These are phyloP conservation scores for Cucurbita moschata DNA, from an alignment of 306 rosid species.

Conservation along the genomic window DNA sequence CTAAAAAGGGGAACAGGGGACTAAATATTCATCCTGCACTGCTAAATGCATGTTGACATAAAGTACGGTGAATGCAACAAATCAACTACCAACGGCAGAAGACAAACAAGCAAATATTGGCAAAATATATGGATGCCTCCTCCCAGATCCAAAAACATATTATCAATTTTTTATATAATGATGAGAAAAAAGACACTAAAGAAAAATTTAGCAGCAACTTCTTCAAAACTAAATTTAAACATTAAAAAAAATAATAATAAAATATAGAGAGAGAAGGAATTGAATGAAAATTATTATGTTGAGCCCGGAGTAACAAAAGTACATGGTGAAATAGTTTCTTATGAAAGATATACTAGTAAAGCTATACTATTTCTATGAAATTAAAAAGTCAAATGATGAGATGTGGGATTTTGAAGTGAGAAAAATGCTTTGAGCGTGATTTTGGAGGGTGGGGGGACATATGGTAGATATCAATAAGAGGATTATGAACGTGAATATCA, in stretches of 20 bases:
- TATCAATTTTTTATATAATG: neutral
- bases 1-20: neutral
- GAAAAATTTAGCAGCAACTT: neutral
- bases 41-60: neutral
- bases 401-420: neutral
- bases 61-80: neutral
- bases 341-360: neutral
- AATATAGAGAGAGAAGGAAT: neutral
- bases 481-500: neutral
- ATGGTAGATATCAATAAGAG: neutral
- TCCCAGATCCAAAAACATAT: neutral
- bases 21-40: neutral
- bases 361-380: neutral
- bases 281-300: neutral
- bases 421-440: neutral
- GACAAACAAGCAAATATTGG: neutral
- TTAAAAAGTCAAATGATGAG: neutral
- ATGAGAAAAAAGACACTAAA: neutral
- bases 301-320: neutral
- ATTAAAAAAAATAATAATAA: too few relatives aligned
- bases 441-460: neutral
- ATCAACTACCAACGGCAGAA: neutral
- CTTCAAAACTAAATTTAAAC: neutral
- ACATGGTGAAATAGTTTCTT: neutral
- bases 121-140: neutral